Conservation (phyloP, 2,329 filamentous ascomycete species). For the Pleomassaria siparia region DNA sequence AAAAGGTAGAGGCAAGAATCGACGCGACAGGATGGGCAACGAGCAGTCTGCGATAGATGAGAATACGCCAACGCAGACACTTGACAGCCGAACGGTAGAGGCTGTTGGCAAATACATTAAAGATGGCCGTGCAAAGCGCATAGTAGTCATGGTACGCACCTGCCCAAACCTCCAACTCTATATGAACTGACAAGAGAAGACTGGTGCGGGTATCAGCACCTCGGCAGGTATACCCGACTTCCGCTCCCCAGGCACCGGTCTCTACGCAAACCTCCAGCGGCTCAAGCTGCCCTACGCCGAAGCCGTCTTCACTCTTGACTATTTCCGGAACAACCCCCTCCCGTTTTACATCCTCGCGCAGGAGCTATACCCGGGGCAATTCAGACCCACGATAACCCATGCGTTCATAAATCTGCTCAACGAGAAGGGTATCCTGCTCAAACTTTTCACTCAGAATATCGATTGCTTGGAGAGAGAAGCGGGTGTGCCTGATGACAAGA, state of each 20-base stretch:
- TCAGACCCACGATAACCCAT: constrained; percentile 85
- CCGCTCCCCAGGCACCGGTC: constrained; percentile 84
- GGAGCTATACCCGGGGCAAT: constrained; percentile 89
- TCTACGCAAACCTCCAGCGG: constrained; percentile 88
- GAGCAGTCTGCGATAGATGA: constrained; percentile 76
- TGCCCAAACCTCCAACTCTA: not conserved
- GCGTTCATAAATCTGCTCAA: constrained; percentile 83
- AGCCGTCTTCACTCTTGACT: constrained; percentile 90
- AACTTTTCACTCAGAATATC: constrained; percentile 97
- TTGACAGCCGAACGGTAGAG: constrained; percentile 69
- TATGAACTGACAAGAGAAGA: constrained; percentile 46
- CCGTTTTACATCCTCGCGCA: constrained; percentile 92
- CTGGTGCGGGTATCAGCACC: constrained; percentile 85
- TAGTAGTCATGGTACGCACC: constrained; percentile 73
- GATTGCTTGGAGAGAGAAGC: constrained; percentile 89
- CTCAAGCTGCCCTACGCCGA: constrained; percentile 86
- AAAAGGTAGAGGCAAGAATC: constrained; percentile 27
- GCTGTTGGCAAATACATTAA: constrained; percentile 81
- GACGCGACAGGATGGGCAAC: constrained; percentile 73
- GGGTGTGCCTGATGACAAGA: constrained; percentile 76
- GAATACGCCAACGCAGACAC: constrained; percentile 62
- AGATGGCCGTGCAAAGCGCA: constrained; percentile 64
- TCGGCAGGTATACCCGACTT: constrained; percentile 83
- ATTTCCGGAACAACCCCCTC: constrained; percentile 79
- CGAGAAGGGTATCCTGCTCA: constrained; percentile 74